Evolutionary conservation across 495 filamentous ascomycete species (phyloP), one percentile per base, ranked within the genome.

Genomic region (Daldinia childiae): DNA sequence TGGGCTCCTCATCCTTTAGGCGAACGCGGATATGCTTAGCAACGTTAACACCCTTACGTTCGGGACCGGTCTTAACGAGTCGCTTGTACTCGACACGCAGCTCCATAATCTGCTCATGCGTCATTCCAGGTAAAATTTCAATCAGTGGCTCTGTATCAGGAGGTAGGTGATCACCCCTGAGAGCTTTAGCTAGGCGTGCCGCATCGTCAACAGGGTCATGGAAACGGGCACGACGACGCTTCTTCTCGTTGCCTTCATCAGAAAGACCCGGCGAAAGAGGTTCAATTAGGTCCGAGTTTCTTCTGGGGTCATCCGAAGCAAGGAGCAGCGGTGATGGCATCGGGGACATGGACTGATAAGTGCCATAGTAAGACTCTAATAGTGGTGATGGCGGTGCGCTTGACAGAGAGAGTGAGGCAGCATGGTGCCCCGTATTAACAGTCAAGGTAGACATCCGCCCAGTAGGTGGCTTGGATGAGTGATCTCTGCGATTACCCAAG

Each of bases 311-410:
- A 14, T 74, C 64, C 12, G 75, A 58, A 24, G 85, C 79, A 1
- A 86, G 80, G 29, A 87, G 79, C 36, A 86, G 82, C 0, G 95
- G 92, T 0, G 92, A 93, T 0, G 94, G 94, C 93, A 97, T 95
- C 1, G 95, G 95, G 1, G 94, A 97, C 72, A 98, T 93, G 58
- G 91, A 92, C 79, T 99, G 95, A 76, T 96, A 99, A 1, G 94
- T 97, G 6, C 95, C 95, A 64, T 90, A 90, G 80, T 99, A 99
- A 1, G 95, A 91, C 79, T 98, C 95, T 12, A 97, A 86, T 17
- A 98, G 83, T 0, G 95, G 95, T 64, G 92, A 95, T 8, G 90
- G 87, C 1, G 92, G 92, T 9, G 91, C 87, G 7, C 90, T 85
- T 43, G 82, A 76, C 15, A 87, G 78, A 48, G 80, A 83, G 36